Base-by-base conservation (phyloP, 768 basidiomycete species). In the Lactifluus piperatus region DNA sequence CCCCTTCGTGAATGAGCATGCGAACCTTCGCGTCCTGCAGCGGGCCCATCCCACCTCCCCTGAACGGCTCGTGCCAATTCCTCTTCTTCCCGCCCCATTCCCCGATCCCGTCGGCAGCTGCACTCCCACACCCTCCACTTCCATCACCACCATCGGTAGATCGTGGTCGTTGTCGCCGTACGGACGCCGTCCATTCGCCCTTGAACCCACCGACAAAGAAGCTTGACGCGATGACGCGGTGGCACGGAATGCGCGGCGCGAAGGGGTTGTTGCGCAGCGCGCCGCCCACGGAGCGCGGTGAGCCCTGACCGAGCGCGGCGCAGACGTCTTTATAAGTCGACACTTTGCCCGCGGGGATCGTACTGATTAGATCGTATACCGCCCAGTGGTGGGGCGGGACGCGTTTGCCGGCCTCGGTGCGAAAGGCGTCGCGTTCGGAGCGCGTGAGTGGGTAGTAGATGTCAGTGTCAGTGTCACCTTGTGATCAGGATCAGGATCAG, bases 221-320 rank as follows among this genome's bases (percentile, higher is more conserved):
- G 61, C 76, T 80, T 0, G 83, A 80, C 0, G 84, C 82, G 14
- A 88, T 79, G 53, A 88, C 77, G 34, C 86, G 80, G 65, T 88
- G 86, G 60, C 86, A 88, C 0, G 86, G 86, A 5, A 88, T 75
- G 58, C 74, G 77, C 0, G 86, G 86, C 4, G 78, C 77, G 68
- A 87, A 88, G 0, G 86, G 85, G 64, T 88, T 87, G 51, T 74
- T 76, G 43, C 81, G 74, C 27, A 88, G 70, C 0, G 85, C 86
- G 32, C 72, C 75, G 20, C 86, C 86, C n/a, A 85, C 85, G 81
- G 84, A 83, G 18, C 83, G 81, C 30, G 84, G 80, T 5, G 83
- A 85, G 11, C 83, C 83, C 29, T 63, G 55, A 1, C 82, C 80
- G 3, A 82, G 70, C 7, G 76, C 76, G 1, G 65, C 59, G 34